Base-by-base conservation (phyloP, 2,329 filamentous ascomycete genomes). In the Pseudopithomyces chartarum region DNA sequence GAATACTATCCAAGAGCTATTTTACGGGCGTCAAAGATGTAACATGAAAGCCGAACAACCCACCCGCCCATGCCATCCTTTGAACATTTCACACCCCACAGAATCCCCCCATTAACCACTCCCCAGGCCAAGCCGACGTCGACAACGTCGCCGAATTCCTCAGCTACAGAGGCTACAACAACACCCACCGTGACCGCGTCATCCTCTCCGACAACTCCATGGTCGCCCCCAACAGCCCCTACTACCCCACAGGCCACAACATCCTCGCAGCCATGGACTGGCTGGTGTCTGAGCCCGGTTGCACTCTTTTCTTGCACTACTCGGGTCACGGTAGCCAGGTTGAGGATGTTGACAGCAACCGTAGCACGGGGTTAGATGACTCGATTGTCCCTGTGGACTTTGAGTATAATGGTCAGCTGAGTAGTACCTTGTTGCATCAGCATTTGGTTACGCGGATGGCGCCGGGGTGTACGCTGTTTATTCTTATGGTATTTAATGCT, bases 291-390 rank as follows among this genome's bases (percentile, higher is more conserved):
- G 79, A 82, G 52, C 81, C 84, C 0, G 80, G 80, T 10, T 82
- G 82, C 54, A 79, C 75, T 8, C 71, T 82, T 17, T 86, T 85
- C 75, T 68, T 87, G 48, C 84, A 85, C 60, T 87, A 87, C 61
- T 84, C 81, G 0, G 85, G 85, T 1, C 85, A 87, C 58, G 85
- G 85, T 52, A 81, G 84, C 40, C 83, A 85, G 67, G 79, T 84
- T 20, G 69, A 68, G 13, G 79, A 82, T 54, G 68, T 72, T 0
- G 76, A 80, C n/a, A 79, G 78, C 3, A 76, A 73, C 48, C 59
- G 67, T 3, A 56, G 40, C 3, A 70, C 70, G 1, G 73, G 73
- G 1, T 54, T 74, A 32, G 79, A 84, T 55, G 81, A 84, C 55
- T 82, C 81, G 0, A 83, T 85, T 60, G 82, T 82, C 17, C 83